A percentile compares a stretch with the other conserved stretches of the same genome.
Conservation (phyloP, 1,139 yeast species). For the Fermentozyma sake region DNA sequence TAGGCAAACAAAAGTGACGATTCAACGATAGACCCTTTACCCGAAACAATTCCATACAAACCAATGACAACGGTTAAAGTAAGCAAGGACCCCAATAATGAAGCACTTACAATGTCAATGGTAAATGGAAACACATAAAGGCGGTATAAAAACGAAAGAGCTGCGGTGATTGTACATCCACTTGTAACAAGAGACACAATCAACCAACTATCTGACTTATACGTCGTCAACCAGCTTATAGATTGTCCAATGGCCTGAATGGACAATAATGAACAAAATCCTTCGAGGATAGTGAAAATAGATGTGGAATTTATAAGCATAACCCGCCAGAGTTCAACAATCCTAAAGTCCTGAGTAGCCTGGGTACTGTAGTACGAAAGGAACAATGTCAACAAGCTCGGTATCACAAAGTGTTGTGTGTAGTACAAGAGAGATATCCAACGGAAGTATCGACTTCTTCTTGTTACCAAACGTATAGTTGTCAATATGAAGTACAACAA, state of each 20-base stretch:
- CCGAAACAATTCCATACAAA: conserved; percentile 76
- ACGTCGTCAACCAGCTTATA: conserved; percentile 64
- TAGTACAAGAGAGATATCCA: conserved; percentile 65
- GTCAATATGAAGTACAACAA: conserved; percentile 67
- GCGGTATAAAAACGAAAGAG: conserved; percentile 74
- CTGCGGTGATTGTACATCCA: conserved; percentile 70
- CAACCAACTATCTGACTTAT: conserved; percentile 74
- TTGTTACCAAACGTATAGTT: conserved; percentile 57
- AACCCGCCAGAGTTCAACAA: conserved; percentile 54
- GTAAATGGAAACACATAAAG: conserved; percentile 75
- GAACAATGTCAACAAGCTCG: conserved; percentile 73
- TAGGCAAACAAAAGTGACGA: conserved; percentile 82
- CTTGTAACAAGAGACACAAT: conserved; percentile 70
- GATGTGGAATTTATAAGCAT: conserved; percentile 80
- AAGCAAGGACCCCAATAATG: conserved; percentile 78
- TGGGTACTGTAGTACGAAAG: conserved; percentile 46
- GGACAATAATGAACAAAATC: conserved; percentile 82
- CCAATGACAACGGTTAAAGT: conserved; percentile 75
- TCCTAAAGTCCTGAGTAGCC: conserved; percentile 18
- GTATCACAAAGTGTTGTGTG: conserved; percentile 76
- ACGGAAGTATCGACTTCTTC: conserved; percentile 44
- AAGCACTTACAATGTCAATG: conserved; percentile 70
- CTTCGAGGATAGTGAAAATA: conserved; percentile 82
- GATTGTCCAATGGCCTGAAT: conserved; percentile 91
- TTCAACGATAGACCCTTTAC: conserved; percentile 85